Base-by-base conservation (phyloP, 2,329 filamentous ascomycete genomes). In the Aspergillus sp. region DNA sequence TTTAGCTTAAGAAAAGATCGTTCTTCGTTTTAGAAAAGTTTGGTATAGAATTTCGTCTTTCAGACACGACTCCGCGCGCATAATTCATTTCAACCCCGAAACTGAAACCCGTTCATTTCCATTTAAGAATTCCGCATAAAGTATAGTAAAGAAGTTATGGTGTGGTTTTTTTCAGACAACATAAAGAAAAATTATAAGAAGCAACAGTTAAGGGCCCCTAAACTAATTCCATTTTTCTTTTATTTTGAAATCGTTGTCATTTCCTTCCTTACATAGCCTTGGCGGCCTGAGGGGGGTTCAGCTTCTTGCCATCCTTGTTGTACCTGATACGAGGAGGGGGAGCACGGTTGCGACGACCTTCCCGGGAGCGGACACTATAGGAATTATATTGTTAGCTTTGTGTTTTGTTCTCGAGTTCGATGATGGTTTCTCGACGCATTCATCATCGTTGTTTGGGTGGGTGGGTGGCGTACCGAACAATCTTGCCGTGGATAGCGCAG, bases 261-360 rank as follows among this genome's bases (percentile, higher is more conserved):
- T 69, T 69, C 68, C 66, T 70, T 70, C 71, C 68, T 76, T 77
- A 77, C 67, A 72, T 66, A 70, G 84, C 84, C 85, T 91, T 91
- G 76, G 86, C 85, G 72, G 85, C 84, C 83, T 92, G 89, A 79
- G 90, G 90, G 72, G 94, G 92, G 81, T 89, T 90, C 80, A 99
- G 89, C 91, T 99, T 99, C 92, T 99, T 99, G 87, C 93, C 94
- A 80, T 99, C 95, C 90, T 98, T 97, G 91, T 99, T 99, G 92
- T 96, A 99, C 78, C 95, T 88, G 77, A 99, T 93, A 80, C 95
- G 89, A 79, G 95, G 95, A 74, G 95, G 95, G 77, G 95, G 96
- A 76, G 94, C 94, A 82, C 95, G 92, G 91, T 99, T 99, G 84
- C 95, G 95, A 82, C 95, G 94, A 76, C 96, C 95, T 79, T 91